Conservation (phyloP, 2,329 filamentous ascomycete genomes). For the Dactylellina sp. region DNA sequence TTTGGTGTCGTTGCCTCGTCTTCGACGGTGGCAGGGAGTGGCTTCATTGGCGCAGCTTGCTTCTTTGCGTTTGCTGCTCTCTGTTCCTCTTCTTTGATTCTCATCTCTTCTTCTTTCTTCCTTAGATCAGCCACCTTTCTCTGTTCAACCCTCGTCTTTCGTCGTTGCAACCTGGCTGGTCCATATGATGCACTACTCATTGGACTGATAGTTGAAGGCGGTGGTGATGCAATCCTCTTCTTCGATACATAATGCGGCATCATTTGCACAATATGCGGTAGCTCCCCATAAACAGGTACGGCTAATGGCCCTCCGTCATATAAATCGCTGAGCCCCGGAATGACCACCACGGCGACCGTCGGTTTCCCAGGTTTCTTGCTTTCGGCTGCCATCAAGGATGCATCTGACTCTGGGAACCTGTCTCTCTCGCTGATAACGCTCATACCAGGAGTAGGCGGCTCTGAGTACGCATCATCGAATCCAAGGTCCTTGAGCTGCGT, state of each 20-base stretch:
- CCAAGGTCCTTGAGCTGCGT: slow-evolving; percentile 47
- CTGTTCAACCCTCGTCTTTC: slow-evolving; percentile 45
- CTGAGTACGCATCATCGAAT: slow-evolving; percentile 49
- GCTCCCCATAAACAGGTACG: slow-evolving; percentile 49
- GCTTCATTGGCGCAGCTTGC: slow-evolving; percentile 21
- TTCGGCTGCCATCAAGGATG: slow-evolving; percentile 39
- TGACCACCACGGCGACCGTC: slow-evolving; percentile 50
- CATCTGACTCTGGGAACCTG: slow-evolving; percentile 44
- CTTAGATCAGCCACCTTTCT: slow-evolving; percentile 15
- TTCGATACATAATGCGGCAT: slow-evolving; percentile 54
- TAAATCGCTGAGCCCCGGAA: slow-evolving; percentile 47
- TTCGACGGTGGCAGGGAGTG: slow-evolving; percentile 35
- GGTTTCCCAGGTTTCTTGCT: slow-evolving; percentile 49
- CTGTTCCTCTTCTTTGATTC: slow-evolving; percentile 20
- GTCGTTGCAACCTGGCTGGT: slow-evolving; percentile 37
- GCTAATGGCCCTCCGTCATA: slow-evolving; percentile 50
- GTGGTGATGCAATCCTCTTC: slow-evolving; percentile 49
- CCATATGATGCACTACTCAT: slow-evolving; percentile 57
- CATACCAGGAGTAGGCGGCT: slow-evolving; percentile 52
- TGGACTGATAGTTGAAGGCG: slow-evolving; percentile 55
- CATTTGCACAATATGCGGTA: slow-evolving; percentile 53
- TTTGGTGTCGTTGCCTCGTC: slow-evolving; percentile 57
- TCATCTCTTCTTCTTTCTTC: too few relatives aligned
- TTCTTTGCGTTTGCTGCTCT: slow-evolving; percentile 26
- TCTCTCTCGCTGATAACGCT: slow-evolving; percentile 50